phyloP scores from a whole-genome alignment of 352 stramenopile species.

The Phytophthora boehmeriae region DNA sequence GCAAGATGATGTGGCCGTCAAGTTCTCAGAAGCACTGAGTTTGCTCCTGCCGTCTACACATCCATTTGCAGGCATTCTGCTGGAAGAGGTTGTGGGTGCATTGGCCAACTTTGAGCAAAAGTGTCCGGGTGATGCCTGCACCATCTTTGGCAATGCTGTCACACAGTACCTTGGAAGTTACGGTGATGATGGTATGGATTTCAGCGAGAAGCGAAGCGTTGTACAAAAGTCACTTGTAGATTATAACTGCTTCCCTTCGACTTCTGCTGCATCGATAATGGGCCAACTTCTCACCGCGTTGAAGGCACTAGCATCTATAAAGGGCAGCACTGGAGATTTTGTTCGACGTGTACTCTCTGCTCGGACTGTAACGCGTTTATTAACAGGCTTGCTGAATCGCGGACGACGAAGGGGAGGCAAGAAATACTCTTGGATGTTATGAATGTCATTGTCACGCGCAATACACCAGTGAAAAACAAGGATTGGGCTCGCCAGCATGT shows the following conservation, averaged over 20 bases:
- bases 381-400: constrained; percentile 34
- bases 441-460: constrained; percentile 31
- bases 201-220: constrained; percentile 32
- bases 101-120: constrained; percentile 25
- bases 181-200: constrained; percentile 17
- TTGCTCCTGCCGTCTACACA: constrained; percentile 30
- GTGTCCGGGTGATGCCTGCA: constrained; percentile 5
- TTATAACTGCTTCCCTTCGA: constrained; percentile 24
- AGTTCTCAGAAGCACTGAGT: constrained; percentile 36
- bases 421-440: constrained; percentile 47
- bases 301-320: constrained; percentile 28
- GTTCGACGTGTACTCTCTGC: constrained; percentile 50
- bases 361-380: constrained; percentile 34
- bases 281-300: constrained; percentile 29
- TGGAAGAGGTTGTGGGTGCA: constrained; percentile 30
- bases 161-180: constrained; percentile 29
- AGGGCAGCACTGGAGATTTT: constrained; percentile 39
- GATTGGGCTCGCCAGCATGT: constrained; percentile 54
- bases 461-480: constrained; percentile 17
- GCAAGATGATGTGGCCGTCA: constrained; percentile 18
- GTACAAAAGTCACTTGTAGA: constrained; percentile 44
- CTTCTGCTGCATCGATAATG: constrained; percentile 11
- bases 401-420: constrained; percentile 30
- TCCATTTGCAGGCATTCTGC: constrained; percentile 13
- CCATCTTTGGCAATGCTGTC: constrained; percentile 41